Conservation (phyloP, 1,284 basidiomycete species). For the Cronartium quercuum region DNA sequence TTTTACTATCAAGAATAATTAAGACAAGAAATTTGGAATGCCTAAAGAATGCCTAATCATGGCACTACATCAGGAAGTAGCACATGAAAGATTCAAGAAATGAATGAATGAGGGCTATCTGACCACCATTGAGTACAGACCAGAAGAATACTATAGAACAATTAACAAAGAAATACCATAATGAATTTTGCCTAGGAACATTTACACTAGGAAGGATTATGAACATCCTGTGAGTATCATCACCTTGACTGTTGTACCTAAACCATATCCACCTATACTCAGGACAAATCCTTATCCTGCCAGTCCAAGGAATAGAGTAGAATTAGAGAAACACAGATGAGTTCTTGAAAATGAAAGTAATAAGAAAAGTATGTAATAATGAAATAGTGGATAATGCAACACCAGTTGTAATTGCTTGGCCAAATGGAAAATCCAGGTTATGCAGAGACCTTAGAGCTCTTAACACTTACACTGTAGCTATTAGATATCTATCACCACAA, state of each 20-base stretch:
- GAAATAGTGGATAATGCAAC: background rate
- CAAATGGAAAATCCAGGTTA: background rate
- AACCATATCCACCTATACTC: background rate
- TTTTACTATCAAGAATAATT: background rate
- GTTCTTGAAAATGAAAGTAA: background rate
- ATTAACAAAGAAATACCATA: background rate
- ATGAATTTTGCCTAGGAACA: background rate
- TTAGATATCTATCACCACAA: background rate
- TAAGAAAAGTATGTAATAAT: background rate
- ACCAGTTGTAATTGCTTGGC: background rate
- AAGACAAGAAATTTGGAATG: background rate
- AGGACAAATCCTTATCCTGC: background rate
- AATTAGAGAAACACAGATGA: background rate
- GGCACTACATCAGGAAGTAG: background rate
- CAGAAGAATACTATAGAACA: background rate
- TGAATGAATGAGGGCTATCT: background rate
- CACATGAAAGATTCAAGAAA: background rate
- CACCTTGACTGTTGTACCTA: background rate
- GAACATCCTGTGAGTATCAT: background rate
- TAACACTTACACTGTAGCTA: background rate
- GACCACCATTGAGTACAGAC: too few species aligned
- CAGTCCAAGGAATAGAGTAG: background rate
- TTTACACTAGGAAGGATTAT: background rate
- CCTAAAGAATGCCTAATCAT: background rate
- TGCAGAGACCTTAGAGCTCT: background rate